Evolutionary conservation across 73 alveolate species (phyloP).

Genomic region (Durusdinium trenchii): DNA sequence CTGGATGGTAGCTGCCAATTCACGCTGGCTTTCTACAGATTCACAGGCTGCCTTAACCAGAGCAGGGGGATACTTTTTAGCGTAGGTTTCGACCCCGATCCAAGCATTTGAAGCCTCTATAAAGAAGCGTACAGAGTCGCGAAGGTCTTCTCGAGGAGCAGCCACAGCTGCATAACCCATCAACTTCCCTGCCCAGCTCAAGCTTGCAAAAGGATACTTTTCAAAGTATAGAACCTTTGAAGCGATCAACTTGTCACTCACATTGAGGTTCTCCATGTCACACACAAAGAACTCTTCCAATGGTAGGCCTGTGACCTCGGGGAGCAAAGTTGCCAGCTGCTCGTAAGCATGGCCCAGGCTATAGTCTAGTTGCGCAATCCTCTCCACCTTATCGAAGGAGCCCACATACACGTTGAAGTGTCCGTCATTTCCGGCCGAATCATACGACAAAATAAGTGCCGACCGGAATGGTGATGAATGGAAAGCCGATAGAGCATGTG

Average conservation of each 20-base stretch:
- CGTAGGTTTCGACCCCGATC: not conserved
- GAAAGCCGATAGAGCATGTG: conserved; percentile 33
- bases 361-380: conserved; percentile 65
- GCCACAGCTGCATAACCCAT: conserved; percentile 88
- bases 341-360: conserved; percentile 53
- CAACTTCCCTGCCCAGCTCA: conserved; percentile 45
- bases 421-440: conserved; percentile 65
- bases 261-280: not conserved
- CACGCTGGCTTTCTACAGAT: conserved; percentile 34
- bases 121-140: conserved; percentile 44
- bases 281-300: not conserved
- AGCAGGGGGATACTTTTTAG: conserved; percentile 1
- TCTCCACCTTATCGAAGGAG: not conserved
- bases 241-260: not conserved
- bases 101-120: not conserved
- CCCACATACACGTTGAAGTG: conserved; percentile 69
- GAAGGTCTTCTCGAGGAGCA: conserved; percentile 1
- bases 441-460: conserved; percentile 28
- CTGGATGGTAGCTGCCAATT: conserved; percentile 73
- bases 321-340: conserved; percentile 11
- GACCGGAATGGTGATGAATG: conserved; percentile 44
- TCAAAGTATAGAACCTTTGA: not conserved
- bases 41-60: conserved; percentile 46
- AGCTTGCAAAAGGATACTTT: not conserved
- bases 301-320: conserved; percentile 57